These are phyloP conservation scores for Lolium perenne DNA, from an alignment of 176 grass and related monocot genomes.

Conservation along the genomic window DNA sequence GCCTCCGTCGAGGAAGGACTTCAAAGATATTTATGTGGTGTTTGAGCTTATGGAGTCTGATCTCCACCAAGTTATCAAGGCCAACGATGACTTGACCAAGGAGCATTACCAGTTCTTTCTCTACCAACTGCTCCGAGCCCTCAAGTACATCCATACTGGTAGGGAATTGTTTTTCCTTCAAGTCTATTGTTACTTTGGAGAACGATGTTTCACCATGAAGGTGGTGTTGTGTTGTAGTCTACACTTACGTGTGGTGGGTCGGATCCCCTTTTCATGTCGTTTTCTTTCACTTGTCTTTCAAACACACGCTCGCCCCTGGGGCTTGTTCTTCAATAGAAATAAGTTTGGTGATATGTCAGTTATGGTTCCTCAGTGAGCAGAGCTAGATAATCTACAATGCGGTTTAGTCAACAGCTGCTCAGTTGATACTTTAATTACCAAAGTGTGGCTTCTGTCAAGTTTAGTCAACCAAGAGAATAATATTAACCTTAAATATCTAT, in stretches of 20 bases:
- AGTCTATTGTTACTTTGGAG: not conserved
- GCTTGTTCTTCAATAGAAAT: conserved; percentile 22
- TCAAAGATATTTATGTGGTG: conserved; percentile 97
- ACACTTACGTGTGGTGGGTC: not conserved
- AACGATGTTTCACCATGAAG: not conserved
- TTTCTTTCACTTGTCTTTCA: not conserved
- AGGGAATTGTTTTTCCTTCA: conserved; percentile 5
- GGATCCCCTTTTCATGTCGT: conserved; percentile 17
- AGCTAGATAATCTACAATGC: not conserved
- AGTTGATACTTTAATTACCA: not conserved
- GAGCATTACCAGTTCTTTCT: conserved; percentile 99
- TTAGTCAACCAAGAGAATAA: conserved; percentile 9
- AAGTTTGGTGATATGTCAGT: conserved; percentile 4
- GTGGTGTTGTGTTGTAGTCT: not conserved
- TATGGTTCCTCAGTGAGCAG: conserved; percentile 13
- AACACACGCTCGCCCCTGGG: not conserved
- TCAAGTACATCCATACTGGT: conserved; percentile 99
- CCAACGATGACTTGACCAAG: conserved; percentile 91
- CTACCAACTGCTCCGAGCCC: conserved; percentile 88
- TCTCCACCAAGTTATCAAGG: conserved; percentile 98
- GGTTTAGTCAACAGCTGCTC: not conserved
- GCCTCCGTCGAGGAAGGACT: conserved; percentile 86
- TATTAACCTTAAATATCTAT: not conserved
- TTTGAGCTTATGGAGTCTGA: conserved; percentile 99
- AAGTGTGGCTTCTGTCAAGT: not conserved